These are phyloP conservation scores for Mycena latifolia DNA, from an alignment of 768 basidiomycete genomes.

Conservation along the genomic window DNA sequence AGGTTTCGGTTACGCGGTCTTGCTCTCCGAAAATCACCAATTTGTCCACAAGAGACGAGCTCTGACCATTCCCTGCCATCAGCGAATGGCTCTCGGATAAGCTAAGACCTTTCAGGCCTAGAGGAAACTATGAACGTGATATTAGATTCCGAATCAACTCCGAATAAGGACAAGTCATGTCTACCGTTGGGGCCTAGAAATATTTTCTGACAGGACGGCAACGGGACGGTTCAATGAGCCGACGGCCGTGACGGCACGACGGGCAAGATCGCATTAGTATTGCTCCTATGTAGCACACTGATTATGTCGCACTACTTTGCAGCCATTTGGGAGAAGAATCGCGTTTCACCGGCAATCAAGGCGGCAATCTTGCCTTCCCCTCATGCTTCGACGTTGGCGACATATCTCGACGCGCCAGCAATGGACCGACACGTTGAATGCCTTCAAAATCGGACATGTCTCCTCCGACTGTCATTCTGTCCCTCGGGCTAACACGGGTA, in stretches of 20 bases:
- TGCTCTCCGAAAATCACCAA: slow-evolving; percentile 17
- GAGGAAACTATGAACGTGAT: slow-evolving; percentile 2
- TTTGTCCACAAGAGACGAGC: slow-evolving; percentile 8
- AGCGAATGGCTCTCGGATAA: neutral
- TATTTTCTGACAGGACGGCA: neutral
- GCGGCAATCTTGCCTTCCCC: neutral
- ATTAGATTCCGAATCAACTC: slow-evolving; percentile 11
- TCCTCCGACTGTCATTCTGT: neutral
- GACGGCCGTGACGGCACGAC: slow-evolving; percentile 4
- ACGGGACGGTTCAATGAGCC: neutral
- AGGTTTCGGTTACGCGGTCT: slow-evolving; percentile 7
- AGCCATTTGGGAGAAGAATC: slow-evolving; percentile 1
- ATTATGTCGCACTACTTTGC: slow-evolving; percentile 2
- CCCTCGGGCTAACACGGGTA: neutral
- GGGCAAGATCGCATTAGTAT: neutral
- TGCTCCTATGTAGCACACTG: neutral
- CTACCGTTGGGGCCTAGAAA: no score
- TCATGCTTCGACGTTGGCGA: neutral
- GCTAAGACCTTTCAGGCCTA: slow-evolving; percentile 6
- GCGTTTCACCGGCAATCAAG: slow-evolving; percentile 3
- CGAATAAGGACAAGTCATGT: slow-evolving; percentile 8
- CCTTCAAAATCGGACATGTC: neutral
- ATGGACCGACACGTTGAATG: slow-evolving; percentile 13
- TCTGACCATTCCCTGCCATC: slow-evolving; percentile 9
- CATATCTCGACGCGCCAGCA: slow-evolving; percentile 12